These are phyloP conservation scores for Iris macrosiphon DNA, from an alignment of 106 monocot genomes.

Conservation along the genomic window DNA sequence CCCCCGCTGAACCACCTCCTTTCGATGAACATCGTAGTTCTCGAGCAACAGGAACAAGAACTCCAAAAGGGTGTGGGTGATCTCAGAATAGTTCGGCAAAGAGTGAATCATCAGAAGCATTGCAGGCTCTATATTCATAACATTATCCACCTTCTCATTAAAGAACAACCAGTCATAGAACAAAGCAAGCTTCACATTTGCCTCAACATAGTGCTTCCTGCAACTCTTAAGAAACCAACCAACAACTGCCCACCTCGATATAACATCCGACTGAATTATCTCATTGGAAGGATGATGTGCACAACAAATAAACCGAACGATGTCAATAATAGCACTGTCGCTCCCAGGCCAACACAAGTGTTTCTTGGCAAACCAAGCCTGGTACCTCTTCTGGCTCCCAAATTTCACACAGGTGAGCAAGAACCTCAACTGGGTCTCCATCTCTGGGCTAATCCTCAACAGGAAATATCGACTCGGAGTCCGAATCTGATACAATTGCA, in stretches of 20 bases:
- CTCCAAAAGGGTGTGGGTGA: constrained; percentile 64
- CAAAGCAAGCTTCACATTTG: constrained; percentile 80
- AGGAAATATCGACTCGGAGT: constrained; percentile 47
- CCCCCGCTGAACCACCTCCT: constrained; percentile 33
- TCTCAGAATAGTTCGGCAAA: constrained; percentile 55
- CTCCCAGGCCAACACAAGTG: constrained; percentile 41
- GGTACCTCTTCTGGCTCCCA: constrained; percentile 72
- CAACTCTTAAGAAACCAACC: constrained; percentile 85
- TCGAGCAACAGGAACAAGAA: constrained; percentile 81
- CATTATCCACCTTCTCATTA: constrained; percentile 37
- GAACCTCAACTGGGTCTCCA: constrained; percentile 75
- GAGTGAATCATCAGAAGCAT: constrained; percentile 82
- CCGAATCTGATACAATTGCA: constrained; percentile 32
- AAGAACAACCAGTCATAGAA: constrained; percentile 97
- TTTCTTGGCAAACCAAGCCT: constrained; percentile 73
- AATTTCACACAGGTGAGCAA: constrained; percentile 71
- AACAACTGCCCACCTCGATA: constrained; percentile 76
- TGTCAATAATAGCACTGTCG: constrained; percentile 47
- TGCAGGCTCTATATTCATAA: constrained; percentile 89
- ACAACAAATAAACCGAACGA: constrained; percentile 76
- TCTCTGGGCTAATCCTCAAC: constrained; percentile 48
- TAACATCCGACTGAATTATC: constrained; percentile 45
- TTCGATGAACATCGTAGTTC: constrained; percentile 67
- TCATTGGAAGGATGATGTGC: constrained; percentile 55
- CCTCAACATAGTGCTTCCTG: constrained; percentile 47